phyloP scores from a whole-genome alignment of 1,139 yeast genomes.

The Magnusiomyces starmeri region DNA sequence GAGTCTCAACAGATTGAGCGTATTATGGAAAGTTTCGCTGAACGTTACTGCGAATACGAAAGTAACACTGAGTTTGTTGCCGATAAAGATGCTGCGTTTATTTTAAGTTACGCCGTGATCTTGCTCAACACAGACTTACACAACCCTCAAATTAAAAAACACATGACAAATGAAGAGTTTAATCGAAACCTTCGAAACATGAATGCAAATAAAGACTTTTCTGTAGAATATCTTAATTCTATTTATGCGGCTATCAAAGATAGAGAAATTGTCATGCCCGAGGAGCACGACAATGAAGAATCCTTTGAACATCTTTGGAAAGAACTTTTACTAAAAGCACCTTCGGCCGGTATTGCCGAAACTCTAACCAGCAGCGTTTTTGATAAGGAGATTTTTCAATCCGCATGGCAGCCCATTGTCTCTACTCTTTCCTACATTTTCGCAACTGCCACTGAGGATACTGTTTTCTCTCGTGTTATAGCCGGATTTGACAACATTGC shows the following conservation, averaged over 20 bases:
- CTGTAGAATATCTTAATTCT: conserved; percentile 65
- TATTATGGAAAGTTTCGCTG: conserved; percentile 79
- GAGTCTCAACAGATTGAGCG: conserved; percentile 95
- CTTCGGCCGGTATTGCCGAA: conserved; percentile 28
- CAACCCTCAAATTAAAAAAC: conserved; percentile 64
- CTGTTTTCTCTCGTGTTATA: conserved; percentile 77
- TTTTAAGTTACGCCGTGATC: conserved; percentile 84
- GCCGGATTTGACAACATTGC: conserved; percentile 83
- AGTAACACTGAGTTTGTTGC: conserved; percentile 14
- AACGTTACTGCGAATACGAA: conserved; percentile 49
- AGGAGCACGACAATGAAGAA: conserved; percentile 79
- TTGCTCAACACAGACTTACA: conserved; percentile 91
- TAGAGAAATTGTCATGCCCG: conserved; percentile 94
- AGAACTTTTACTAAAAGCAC: conserved; percentile 50
- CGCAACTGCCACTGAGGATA: conserved; percentile 85
- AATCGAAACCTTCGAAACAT: conserved; percentile 75
- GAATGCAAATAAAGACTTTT: conserved; percentile 59
- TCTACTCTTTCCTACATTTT: conserved; percentile 69
- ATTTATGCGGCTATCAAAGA: conserved; percentile 76
- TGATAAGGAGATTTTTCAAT: conserved; percentile 63
- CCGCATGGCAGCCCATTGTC: conserved; percentile 53
- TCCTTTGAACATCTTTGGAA: conserved; percentile 96
- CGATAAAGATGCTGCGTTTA: conserved; percentile 78
- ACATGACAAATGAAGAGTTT: conserved; percentile 83
- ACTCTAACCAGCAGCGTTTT: conserved; percentile 38